Evolutionary conservation across 2,329 filamentous ascomycete species (phyloP).

Genomic region (Coleophoma cylindrospora): DNA sequence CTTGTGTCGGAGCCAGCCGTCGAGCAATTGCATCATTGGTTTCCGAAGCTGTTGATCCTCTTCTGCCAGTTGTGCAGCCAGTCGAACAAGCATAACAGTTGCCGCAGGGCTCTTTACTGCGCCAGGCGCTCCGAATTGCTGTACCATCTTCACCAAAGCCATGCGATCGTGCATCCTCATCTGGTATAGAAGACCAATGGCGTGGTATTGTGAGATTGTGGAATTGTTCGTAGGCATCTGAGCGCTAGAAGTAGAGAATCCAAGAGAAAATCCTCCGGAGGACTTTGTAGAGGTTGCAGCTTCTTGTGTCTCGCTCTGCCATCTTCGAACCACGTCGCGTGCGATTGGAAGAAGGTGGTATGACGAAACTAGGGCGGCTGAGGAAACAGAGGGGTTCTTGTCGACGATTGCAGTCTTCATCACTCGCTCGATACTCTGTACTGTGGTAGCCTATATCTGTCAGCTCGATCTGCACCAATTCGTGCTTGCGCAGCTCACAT

Average conservation of each 20-base stretch:
- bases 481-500: slow-evolving; percentile 51
- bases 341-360: slow-evolving; percentile 97
- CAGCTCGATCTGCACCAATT: slow-evolving; percentile 16
- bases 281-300: slow-evolving; percentile 88
- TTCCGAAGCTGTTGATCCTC: slow-evolving; percentile 85
- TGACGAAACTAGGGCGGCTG: slow-evolving; percentile 90
- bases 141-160: slow-evolving; percentile 99
- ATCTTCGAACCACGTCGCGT: slow-evolving; percentile 89
- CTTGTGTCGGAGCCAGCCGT: slow-evolving; percentile 96
- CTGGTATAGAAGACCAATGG: slow-evolving; percentile 94
- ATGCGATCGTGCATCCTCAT: slow-evolving; percentile 97
- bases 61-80: slow-evolving; percentile 90
- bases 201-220: slow-evolving; percentile 98
- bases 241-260: slow-evolving; percentile 76
- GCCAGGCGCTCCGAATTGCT: slow-evolving; percentile 89
- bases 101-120: slow-evolving; percentile 94
- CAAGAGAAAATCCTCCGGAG: slow-evolving; percentile 82
- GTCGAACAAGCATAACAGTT: slow-evolving; percentile 83
- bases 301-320: slow-evolving; percentile 98
- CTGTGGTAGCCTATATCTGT: slow-evolving; percentile 70
- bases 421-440: slow-evolving; percentile 94
- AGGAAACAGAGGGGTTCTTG: slow-evolving; percentile 96
- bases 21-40: slow-evolving; percentile 95
- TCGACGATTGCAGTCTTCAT: slow-evolving; percentile 99
- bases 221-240: slow-evolving; percentile 83